A percentile compares a stretch with the other conserved stretches of the same genome.
These are phyloP conservation scores for Leptodontidium sp. DNA, from an alignment of 2,329 filamentous ascomycete species.

Conservation along the genomic window DNA sequence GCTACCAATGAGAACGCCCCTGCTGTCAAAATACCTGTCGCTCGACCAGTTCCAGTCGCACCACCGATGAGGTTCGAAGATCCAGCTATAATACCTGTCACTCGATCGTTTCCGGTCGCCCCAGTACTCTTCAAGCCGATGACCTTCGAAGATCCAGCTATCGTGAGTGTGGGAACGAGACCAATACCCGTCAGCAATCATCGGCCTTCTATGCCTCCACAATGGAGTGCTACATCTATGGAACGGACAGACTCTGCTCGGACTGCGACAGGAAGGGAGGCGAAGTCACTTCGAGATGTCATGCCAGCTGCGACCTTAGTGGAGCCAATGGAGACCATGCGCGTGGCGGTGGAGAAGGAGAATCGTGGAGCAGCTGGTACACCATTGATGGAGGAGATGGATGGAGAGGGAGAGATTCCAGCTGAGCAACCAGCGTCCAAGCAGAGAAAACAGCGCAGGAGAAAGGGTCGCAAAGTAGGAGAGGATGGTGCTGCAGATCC, in stretches of 20 bases:
- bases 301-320: conserved; percentile 51
- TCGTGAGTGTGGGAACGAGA: conserved; percentile 47
- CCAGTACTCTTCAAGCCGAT: conserved; percentile 29
- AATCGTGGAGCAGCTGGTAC: conserved; percentile 32
- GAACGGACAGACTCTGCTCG: conserved; percentile 39
- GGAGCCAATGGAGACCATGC: conserved; percentile 55
- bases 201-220: conserved; percentile 11
- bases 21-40: conserved; percentile 14
- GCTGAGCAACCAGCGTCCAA: conserved; percentile 36
- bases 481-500: conserved; percentile 48
- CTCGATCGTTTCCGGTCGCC: conserved; percentile 3
- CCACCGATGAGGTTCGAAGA: neutral
- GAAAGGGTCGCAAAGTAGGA: conserved; percentile 47
- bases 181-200: conserved; percentile 42
- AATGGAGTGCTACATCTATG: conserved; percentile 47
- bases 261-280: conserved; percentile 38
- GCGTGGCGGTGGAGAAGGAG: conserved; percentile 44
- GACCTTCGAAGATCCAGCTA: conserved; percentile 47
- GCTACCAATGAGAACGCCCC: conserved; percentile 42
- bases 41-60: conserved; percentile 7
- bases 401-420: conserved; percentile 33
- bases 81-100: conserved; percentile 5
- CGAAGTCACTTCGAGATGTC: conserved; percentile 37
- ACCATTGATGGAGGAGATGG: conserved; percentile 40
- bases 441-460: conserved; percentile 53